Conservation (phyloP, 2,329 filamentous ascomycete genomes). For the Talaromyces islandicus region DNA sequence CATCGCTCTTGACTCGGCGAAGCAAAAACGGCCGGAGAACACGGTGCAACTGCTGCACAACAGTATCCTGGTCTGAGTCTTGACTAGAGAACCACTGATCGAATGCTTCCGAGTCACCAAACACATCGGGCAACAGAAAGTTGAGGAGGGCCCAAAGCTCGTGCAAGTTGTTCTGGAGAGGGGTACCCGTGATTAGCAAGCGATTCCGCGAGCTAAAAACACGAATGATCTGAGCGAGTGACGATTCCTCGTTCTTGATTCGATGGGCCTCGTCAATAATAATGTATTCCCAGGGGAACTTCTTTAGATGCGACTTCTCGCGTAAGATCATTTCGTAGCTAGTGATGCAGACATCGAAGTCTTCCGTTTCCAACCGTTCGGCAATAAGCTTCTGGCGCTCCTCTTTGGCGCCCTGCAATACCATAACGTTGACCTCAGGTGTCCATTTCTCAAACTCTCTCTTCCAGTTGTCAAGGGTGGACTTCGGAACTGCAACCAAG, state of each 20-base stretch:
- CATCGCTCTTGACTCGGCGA: constrained; percentile 92
- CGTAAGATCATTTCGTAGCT: constrained; percentile 98
- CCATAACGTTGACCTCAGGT: constrained; percentile 87
- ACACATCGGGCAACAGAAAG: constrained; percentile 95
- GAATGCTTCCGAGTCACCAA: constrained; percentile 92
- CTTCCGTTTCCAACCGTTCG: constrained; percentile 83
- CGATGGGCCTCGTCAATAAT: constrained; percentile 98
- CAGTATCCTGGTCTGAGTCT: constrained; percentile 83
- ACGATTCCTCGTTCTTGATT: constrained; percentile 99
- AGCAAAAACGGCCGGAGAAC: constrained; percentile 90
- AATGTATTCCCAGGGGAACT: constrained; percentile 99
- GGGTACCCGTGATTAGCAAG: constrained; percentile 91
- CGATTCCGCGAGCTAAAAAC: constrained; percentile 94
- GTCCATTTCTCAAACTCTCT: constrained; percentile 93
- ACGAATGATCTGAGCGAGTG: constrained; percentile 90
- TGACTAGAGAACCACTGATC: constrained; percentile 97
- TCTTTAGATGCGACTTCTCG: constrained; percentile 90
- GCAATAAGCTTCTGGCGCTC: constrained; percentile 84
- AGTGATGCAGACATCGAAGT: constrained; percentile 96
- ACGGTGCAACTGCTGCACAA: constrained; percentile 91
- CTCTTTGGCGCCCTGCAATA: constrained; percentile 92
- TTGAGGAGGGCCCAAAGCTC: constrained; percentile 97
- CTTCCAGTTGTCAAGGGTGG: constrained; percentile 97
- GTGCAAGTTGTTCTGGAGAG: constrained; percentile 95
- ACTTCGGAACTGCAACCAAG: constrained; percentile 88